Evolutionary conservation across 2,329 filamentous ascomycete genomes (phyloP).

Genomic region (Cyphellophora europaea): DNA sequence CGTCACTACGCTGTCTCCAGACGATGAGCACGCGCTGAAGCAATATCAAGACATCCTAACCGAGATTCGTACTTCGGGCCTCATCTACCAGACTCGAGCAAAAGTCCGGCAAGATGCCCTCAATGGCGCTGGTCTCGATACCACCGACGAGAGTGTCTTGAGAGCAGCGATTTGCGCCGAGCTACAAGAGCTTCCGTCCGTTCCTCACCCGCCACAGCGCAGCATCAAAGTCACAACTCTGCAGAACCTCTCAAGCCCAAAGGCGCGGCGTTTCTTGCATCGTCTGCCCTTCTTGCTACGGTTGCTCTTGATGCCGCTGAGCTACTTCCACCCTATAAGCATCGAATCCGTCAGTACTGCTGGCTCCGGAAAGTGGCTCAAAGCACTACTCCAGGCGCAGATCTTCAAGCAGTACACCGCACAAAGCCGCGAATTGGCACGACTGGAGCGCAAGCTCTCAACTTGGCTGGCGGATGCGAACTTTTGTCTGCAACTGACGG

Average conservation of each 20-base stretch:
- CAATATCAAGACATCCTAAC: conserved; percentile 34
- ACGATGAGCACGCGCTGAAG: conserved; percentile 33
- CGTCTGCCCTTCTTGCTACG: conserved; percentile 41
- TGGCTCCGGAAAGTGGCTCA: conserved; percentile 42
- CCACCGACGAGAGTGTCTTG: conserved; percentile 31
- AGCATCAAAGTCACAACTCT: conserved; percentile 43
- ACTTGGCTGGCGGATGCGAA: conserved; percentile 44
- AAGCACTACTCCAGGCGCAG: conserved; percentile 35
- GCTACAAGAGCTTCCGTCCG: conserved; percentile 37
- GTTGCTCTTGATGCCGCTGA: conserved; percentile 37
- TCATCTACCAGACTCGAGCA: conserved; percentile 27
- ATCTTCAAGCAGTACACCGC: conserved; percentile 41
- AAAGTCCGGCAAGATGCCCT: conserved; percentile 20
- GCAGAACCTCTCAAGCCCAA: conserved; percentile 31
- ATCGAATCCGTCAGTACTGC: conserved; percentile 42
- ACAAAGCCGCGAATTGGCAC: conserved; percentile 34
- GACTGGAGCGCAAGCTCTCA: conserved; percentile 37
- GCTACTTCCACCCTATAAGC: conserved; percentile 43
- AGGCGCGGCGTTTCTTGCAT: conserved; percentile 36
- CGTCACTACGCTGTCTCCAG: conserved; percentile 34
- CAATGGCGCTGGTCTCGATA: conserved; percentile 24
- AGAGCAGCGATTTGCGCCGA: conserved; percentile 42
- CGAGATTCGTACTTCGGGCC: conserved; percentile 30
- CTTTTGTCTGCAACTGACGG: conserved; percentile 40
- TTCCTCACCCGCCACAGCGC: conserved; percentile 40